Evolutionary conservation across 257 asterid genomes (phyloP).

Genomic region (Craterostigma plantagineum): DNA sequence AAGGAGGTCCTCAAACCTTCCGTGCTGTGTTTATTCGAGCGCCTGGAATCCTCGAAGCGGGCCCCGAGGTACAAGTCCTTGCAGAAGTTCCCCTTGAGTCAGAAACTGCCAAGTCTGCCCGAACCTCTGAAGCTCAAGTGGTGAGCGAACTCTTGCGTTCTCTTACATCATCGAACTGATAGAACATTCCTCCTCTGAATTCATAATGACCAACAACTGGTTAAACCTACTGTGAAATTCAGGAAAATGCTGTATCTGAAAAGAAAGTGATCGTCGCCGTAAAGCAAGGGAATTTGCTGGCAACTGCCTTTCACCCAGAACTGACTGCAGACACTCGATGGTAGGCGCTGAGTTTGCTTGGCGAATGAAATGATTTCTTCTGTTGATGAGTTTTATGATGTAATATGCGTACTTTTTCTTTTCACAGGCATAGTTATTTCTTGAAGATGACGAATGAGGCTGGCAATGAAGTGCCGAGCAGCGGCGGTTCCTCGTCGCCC

Average conservation of each 20-base stretch:
- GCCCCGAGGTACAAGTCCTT: constrained; percentile 73
- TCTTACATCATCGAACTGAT: no score
- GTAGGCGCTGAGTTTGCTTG: constrained; percentile 14
- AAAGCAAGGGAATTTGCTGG: constrained; percentile 87
- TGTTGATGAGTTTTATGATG: not conserved
- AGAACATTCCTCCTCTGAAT: no score
- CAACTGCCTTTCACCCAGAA: constrained; percentile 99
- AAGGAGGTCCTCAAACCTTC: constrained; percentile 85
- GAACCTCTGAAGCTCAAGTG: constrained; percentile 23
- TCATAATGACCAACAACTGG: not conserved
- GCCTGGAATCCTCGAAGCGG: constrained; percentile 84
- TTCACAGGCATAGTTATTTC: constrained; percentile 66
- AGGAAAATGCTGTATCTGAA: constrained; percentile 25
- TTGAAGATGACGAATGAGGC: constrained; percentile 48
- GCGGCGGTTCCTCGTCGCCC: constrained; percentile 13
- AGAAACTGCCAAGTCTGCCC: constrained; percentile 16
- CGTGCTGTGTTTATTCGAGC: constrained; percentile 84
- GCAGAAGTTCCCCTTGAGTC: constrained; percentile 52
- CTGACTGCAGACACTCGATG: constrained; percentile 86
- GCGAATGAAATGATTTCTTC: not conserved
- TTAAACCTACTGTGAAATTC: constrained; percentile 5
- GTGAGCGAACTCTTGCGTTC: constrained; percentile 9
- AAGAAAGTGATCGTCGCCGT: constrained; percentile 75
- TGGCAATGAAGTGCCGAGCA: constrained; percentile 28
- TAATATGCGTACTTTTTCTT: not conserved